Base-by-base conservation (phyloP, 2,329 filamentous ascomycete species). In the Calcarisporium arbuscula region DNA sequence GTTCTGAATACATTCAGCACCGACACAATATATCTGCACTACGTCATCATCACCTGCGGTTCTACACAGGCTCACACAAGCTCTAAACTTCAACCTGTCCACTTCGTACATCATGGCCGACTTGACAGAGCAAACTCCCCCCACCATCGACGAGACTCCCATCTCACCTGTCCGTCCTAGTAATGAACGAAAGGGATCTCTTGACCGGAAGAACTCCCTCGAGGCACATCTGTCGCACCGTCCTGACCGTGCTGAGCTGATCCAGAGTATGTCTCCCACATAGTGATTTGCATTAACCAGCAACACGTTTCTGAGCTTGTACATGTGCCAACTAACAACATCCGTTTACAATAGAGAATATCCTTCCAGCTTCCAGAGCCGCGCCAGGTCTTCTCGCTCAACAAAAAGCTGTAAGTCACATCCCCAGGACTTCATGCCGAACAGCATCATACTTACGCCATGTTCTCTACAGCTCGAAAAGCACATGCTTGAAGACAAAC, bases 401-500 rank as follows among this genome's bases (percentile, higher is more conserved):
- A 42, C 87, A 92, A 60, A 82, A 76, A 53, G 85, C 94, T 57
- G 70, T 72, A 41, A 53, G 61, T 46, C 31, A 26, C 7, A 5
- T 30, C 31, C 33, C 16, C 15, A 16, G 22, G 9, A 22, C 16
- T 26, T 10, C 15, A 19, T 19, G 27, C 12, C 32, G 16, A 31
- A 15, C 23, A 14, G 20, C 20, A 28, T 7, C 5, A 21, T 29
- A 32, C 5, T 16, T 20, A 8, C 15, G 18, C 11, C 20, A 17
- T 8, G 12, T 10, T 18, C 28, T 25, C 14, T n/a, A 37, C 32
- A 74, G 66, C 78, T 95, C 27, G 78, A 88, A 60, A 87, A 81
- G 57, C 82, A 87, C 59, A 95, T 95, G 88, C 77, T 83, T 11
- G 83, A 80, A 40, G 85, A 95, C 58, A 82, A 74, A 36, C 71